phyloP scores from a whole-genome alignment of 1,284 basidiomycete genomes.

The Ustilago curta region DNA sequence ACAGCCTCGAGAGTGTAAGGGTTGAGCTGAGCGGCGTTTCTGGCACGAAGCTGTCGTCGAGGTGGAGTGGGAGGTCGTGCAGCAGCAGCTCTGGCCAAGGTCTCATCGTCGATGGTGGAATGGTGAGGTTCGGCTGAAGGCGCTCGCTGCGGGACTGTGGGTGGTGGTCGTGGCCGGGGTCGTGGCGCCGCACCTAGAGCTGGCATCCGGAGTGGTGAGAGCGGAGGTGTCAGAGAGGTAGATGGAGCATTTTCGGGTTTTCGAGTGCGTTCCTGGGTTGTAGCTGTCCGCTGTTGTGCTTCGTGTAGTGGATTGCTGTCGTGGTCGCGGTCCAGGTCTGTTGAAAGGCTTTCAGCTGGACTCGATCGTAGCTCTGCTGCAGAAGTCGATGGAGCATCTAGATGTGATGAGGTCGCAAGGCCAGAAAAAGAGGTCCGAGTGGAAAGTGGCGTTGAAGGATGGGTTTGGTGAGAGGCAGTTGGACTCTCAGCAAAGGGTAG shows the following conservation, averaged over 20 bases:
- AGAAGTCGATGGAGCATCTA: neutral
- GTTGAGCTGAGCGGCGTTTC: slow-evolving; percentile 69
- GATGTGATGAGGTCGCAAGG: neutral
- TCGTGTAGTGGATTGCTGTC: neutral
- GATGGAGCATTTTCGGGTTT: neutral
- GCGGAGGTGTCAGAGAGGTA: slow-evolving; percentile 9
- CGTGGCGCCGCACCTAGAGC: neutral
- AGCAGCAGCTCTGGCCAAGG: slow-evolving; percentile 31
- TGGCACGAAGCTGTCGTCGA: slow-evolving; percentile 59
- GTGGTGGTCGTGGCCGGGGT: slow-evolving; percentile 10
- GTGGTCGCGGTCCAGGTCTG: neutral
- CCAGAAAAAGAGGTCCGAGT: neutral
- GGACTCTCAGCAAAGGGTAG: slow-evolving; percentile 7
- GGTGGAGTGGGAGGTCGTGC: slow-evolving; percentile 45
- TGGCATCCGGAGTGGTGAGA: slow-evolving; percentile 25
- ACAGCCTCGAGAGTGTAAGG: slow-evolving; percentile 70
- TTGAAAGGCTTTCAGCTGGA: neutral
- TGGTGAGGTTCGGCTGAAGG: neutral
- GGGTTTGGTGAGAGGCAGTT: neutral
- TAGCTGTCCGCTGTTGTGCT: neutral
- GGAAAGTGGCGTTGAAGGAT: neutral
- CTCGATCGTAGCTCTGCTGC: neutral
- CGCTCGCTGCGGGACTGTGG: neutral
- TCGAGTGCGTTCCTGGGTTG: neutral
- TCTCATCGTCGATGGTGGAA: slow-evolving; percentile 22